Evolutionary conservation across 2,329 filamentous ascomycete genomes (phyloP), one percentile per base, ranked within the genome.

Genomic region (Coniochaeta sp.): DNA sequence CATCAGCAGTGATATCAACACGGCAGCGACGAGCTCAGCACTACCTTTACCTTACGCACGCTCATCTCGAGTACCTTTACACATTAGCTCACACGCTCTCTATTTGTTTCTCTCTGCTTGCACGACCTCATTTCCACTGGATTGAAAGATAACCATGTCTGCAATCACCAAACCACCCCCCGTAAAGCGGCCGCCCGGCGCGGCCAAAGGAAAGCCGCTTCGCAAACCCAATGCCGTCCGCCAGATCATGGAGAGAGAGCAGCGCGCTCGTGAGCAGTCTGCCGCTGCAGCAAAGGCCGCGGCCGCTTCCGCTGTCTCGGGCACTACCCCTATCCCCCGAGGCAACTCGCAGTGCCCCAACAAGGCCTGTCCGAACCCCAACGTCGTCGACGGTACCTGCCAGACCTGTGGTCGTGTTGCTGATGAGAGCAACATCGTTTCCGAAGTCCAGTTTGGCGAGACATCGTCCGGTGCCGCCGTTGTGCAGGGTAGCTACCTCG

Each of bases 381-480:
- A 85, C 59, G 81, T 88, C 57, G 77, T 83, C 58, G 84, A 87
- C 65, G 85, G 85, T 40, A 83, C 90, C 65, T 98, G 95, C 75
- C 85, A 87, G 62, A 89, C 85, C 55, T 98, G 95, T 73, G 93
- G 92, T 81, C 88, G 86, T 62, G 86, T 96, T 65, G 85, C 93
- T 60, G 88, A 90, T 66, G 89, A 96, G 70, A 88, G 86, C 71
- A 92, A 96, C 69, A 96, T 98, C 63, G 93, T 97, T 61, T 85
- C 91, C 56, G 95, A 99, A 73, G 85, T 98, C 63, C 88, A 88
- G 24, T 99, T 98, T 70, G 92, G 92, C 65, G 93, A 99, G 77
- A 89, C 86, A 30, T 86, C 90, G 0, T 87, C 86, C 36, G 95
- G 95, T 68, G 91, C 90, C 56, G 93, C 93, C 58, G 84, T 96